Percentiles rank a stretch among this genome's conserved stretches.
Evolutionary conservation across 73 alveolate species (phyloP).

Genomic region (Paramecium primaurelia): DNA sequence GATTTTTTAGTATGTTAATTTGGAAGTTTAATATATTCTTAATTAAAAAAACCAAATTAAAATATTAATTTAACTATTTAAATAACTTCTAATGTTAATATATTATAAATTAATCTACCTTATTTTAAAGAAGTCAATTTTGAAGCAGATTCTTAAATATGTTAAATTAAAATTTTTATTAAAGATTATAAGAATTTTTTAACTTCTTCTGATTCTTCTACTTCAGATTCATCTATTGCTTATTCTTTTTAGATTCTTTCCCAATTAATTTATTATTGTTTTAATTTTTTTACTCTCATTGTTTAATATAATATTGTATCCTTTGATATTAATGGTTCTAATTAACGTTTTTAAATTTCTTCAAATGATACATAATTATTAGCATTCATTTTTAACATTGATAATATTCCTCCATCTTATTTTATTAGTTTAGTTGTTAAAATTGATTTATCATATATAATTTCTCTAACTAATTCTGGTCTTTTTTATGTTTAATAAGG

Average conservation of each 20-base stretch:
- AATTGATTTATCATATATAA: not conserved
- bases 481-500: slow-evolving; percentile 44
- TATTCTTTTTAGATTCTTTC: not conserved
- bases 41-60: slow-evolving; percentile 52
- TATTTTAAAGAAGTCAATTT: not conserved
- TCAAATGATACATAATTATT: not conserved
- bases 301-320: slow-evolving; percentile 9
- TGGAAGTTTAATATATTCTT: not conserved
- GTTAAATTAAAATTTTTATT: not conserved
- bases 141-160: not conserved
- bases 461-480: slow-evolving; percentile 59
- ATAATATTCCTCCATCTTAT: slow-evolving; percentile 1
- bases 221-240: not conserved
- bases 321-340: not conserved
- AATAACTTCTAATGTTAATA: slow-evolving; percentile 40
- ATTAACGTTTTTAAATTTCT: not conserved
- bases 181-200: not conserved
- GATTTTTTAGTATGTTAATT: not conserved
- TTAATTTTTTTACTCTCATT: not conserved
- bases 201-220: slow-evolving; percentile 17
- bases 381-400: not conserved
- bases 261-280: not conserved
- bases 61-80: not conserved
- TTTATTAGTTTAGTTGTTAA: not conserved
- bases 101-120: slow-evolving; percentile 4